Percentiles rank a stretch among this genome's conserved stretches.
phyloP scores from a whole-genome alignment of 768 basidiomycete genomes.

The Pisolithus microcarpus region DNA sequence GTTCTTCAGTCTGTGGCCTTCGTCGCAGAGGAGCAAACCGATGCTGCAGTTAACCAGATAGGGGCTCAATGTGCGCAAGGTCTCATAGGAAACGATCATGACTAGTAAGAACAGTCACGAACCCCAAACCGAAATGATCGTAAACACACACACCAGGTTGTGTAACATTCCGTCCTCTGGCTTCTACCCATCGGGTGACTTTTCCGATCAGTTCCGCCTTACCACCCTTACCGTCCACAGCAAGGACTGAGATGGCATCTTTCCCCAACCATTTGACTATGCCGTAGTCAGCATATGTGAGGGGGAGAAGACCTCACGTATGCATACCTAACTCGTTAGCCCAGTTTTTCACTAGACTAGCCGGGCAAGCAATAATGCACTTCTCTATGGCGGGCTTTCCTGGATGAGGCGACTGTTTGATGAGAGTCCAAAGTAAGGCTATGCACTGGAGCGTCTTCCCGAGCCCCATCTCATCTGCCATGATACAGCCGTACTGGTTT shows the following conservation, averaged over 20 bases:
- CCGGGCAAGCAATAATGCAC: constrained; percentile 95
- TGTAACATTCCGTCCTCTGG: constrained; percentile 81
- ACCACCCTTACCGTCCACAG: constrained; percentile 88
- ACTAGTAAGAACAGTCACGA: constrained; percentile 40
- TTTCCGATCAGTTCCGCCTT: constrained; percentile 73
- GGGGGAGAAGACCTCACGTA: neutral
- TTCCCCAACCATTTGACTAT: constrained; percentile 94
- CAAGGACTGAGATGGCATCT: constrained; percentile 72
- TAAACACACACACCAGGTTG: constrained; percentile 61
- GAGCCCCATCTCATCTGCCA: constrained; percentile 99
- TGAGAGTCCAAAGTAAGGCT: constrained; percentile 86
- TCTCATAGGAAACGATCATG: constrained; percentile 99
- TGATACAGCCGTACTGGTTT: constrained; percentile 92
- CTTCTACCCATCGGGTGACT: constrained; percentile 85
- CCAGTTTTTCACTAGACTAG: constrained; percentile 97
- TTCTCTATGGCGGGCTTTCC: constrained; percentile 90
- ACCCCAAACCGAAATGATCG: neutral
- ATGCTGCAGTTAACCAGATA: constrained; percentile 77
- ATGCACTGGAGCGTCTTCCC: constrained; percentile 98
- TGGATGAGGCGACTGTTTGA: constrained; percentile 90
- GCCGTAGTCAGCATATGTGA: neutral
- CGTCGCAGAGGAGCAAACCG: constrained; percentile 91
- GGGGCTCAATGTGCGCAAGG: constrained; percentile 70
- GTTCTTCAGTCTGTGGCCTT: constrained; percentile 96
- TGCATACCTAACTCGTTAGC: constrained; percentile 84